Evolutionary conservation across 768 basidiomycete species (phyloP), one percentile per base, ranked within the genome.

Genomic region (Kwoniella europaea): DNA sequence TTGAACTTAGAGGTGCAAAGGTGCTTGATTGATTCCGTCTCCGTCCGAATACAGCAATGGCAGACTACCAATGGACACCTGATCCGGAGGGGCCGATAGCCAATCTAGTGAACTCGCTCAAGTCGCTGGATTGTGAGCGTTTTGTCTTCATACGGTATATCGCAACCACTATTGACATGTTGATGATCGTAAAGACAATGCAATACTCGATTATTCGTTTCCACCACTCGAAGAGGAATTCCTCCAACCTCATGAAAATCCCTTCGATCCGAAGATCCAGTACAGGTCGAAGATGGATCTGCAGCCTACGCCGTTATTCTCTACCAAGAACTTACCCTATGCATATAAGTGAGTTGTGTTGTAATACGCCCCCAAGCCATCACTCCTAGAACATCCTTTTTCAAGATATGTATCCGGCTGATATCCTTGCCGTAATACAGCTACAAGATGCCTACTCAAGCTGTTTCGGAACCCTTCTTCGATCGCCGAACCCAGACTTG

Each of bases 271-370:
- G 3, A 64, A 64, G 54, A 74, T 71, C 24, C 43, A 76, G 88
- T 64, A 66, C 89, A 76, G 85, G 3, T 78, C 79, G 10, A 54
- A 72, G 2, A 65, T 94, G 10, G 88, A 91, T 35, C 85, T 93
- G 12, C 89, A 94, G 73, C 94, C 96, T 35, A 92, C 94, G 0
- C 95, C 96, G 9, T 83, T 94, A 58, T 98, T 98, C 85, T 91
- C 91, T 86, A 61, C 88, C 16, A 62, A 71, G 85, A 69, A 81
- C 92, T 24, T 84, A 86, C 73, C 86, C 87, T 84, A 91, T 90
- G 65, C 24, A 78, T 74, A 46, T 35, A 22, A 56, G 68, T 76
- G 59, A 64, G 74, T 64, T 35, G 35, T 35, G 35, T 35, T 35
- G 35, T 35, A 35, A 35, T 35, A 35, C 35, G 35, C 35, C 7